Percentiles rank a stretch among this genome's conserved stretches.
Conservation (phyloP, 352 stramenopile species). For the Halophytophthora polymorphica region DNA sequence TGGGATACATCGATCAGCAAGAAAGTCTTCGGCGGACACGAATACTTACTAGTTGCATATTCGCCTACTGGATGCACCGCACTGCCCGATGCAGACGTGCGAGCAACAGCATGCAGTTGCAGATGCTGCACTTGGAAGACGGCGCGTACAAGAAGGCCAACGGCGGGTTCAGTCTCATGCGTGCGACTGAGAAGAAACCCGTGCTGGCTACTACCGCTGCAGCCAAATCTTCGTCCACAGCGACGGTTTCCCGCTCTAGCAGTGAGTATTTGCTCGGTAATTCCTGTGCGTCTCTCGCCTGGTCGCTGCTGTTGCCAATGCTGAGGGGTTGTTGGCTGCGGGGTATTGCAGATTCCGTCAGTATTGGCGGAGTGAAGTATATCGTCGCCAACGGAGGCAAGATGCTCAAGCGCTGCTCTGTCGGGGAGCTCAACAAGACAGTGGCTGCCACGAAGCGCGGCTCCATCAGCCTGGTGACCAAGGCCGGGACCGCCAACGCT, state of each 20-base stretch:
- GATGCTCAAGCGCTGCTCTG: slow-evolving; percentile 36
- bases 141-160: slow-evolving; percentile 74
- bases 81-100: slow-evolving; percentile 13
- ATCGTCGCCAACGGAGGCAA: slow-evolving; percentile 40
- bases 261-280: slow-evolving; percentile 8
- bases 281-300: neutral
- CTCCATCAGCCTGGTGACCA: slow-evolving; percentile 22
- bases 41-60: too few species aligned
- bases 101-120: slow-evolving; percentile 45
- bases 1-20: too few species aligned
- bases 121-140: slow-evolving; percentile 56
- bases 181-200: slow-evolving; percentile 45
- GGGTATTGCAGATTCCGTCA: slow-evolving; percentile 30
- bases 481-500: slow-evolving; percentile 26
- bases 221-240: neutral
- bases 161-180: slow-evolving; percentile 69
- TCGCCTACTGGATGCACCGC: neutral
- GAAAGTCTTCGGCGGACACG: too few species aligned
- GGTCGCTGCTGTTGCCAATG: neutral
- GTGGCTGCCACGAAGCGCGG: slow-evolving; percentile 6
- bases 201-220: neutral
- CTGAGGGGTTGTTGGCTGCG: neutral
- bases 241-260: slow-evolving; percentile 12
- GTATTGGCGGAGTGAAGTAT: slow-evolving; percentile 47
- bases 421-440: slow-evolving; percentile 18